These are phyloP conservation scores for Kwoniella pini DNA, from an alignment of 768 basidiomycete species.

Conservation along the genomic window DNA sequence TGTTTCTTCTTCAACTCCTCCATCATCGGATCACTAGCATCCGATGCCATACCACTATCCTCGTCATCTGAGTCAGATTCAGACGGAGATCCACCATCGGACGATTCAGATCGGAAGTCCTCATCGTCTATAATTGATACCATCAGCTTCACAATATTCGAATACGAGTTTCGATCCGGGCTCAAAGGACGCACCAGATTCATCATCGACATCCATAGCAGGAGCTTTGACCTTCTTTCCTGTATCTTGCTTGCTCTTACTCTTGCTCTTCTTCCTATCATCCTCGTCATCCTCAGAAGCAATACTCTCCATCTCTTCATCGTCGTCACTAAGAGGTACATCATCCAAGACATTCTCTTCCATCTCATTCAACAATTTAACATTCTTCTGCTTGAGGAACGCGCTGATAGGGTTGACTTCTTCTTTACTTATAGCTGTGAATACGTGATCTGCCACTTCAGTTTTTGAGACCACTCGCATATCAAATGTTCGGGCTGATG, in stretches of 20 bases:
- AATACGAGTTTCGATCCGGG: too few species aligned
- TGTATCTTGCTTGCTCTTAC: constrained; percentile 59
- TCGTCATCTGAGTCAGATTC: constrained; percentile 64
- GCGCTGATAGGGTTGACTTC: constrained; percentile 83
- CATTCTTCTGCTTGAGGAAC: constrained; percentile 86
- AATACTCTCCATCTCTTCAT: constrained; percentile 47
- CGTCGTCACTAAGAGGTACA: constrained; percentile 61
- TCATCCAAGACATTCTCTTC: constrained; percentile 67
- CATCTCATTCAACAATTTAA: constrained; percentile 94
- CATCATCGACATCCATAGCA: constrained; percentile 57
- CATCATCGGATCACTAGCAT: constrained; percentile 46
- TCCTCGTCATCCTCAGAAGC: constrained; percentile 67
- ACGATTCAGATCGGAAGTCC: constrained; percentile 83
- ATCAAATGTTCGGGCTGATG: constrained; percentile 90
- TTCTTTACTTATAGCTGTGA: constrained; percentile 93
- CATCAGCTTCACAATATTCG: not conserved
- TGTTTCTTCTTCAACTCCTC: constrained; percentile 54
- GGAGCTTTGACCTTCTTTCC: constrained; percentile 55
- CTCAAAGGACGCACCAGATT: constrained; percentile 37
- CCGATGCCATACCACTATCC: constrained; percentile 49
- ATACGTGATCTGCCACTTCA: constrained; percentile 75
- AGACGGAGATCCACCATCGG: constrained; percentile 84
- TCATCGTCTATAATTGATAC: constrained; percentile 63
- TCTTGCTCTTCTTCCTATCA: constrained; percentile 63
- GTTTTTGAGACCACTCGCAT: constrained; percentile 81